phyloP scores from a whole-genome alignment of 768 basidiomycete genomes.

The Erythrobasidium yunnanense region DNA sequence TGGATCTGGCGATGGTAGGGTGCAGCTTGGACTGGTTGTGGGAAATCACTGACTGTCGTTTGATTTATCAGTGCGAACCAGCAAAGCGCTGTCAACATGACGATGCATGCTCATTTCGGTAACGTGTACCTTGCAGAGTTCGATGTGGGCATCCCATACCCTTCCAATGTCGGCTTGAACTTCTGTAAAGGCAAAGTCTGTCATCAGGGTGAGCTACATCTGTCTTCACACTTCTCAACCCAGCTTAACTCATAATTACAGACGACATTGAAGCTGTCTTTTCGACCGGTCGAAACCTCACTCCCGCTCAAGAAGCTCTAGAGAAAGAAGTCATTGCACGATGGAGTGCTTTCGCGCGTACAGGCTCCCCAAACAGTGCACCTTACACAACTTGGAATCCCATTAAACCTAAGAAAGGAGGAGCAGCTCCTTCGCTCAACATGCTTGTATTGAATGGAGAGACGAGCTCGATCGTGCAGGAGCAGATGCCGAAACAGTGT shows the following conservation, averaged over 20 bases:
- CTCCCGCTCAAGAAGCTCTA: slow-evolving; percentile 42
- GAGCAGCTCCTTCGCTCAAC: slow-evolving; percentile 43
- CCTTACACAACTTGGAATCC: slow-evolving; percentile 48
- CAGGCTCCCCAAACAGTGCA: slow-evolving; percentile 52
- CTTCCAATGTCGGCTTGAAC: neutral
- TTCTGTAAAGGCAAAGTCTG: slow-evolving; percentile 20
- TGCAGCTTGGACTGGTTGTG: neutral
- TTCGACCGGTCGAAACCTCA: slow-evolving; percentile 47
- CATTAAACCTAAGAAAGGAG: slow-evolving; percentile 43
- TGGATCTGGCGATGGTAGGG: slow-evolving; percentile 24
- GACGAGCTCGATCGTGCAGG: slow-evolving; percentile 38
- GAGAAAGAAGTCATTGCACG: slow-evolving; percentile 58
- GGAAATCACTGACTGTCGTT: neutral
- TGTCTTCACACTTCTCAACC: neutral
- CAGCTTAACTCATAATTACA: no score
- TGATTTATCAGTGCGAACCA: slow-evolving; percentile 31
- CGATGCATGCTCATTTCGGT: neutral
- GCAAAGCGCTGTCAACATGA: slow-evolving; percentile 21
- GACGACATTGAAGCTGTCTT: slow-evolving; percentile 67
- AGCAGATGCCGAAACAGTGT: slow-evolving; percentile 44
- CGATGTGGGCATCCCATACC: slow-evolving; percentile 13
- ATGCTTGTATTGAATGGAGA: slow-evolving; percentile 51
- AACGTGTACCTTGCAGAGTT: slow-evolving; percentile 17
- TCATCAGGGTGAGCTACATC: slow-evolving; percentile 25
- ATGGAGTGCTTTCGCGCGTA: slow-evolving; percentile 56